Evolutionary conservation across 2,329 filamentous ascomycete genomes (phyloP).

Genomic region (Cordyceps farinosa): DNA sequence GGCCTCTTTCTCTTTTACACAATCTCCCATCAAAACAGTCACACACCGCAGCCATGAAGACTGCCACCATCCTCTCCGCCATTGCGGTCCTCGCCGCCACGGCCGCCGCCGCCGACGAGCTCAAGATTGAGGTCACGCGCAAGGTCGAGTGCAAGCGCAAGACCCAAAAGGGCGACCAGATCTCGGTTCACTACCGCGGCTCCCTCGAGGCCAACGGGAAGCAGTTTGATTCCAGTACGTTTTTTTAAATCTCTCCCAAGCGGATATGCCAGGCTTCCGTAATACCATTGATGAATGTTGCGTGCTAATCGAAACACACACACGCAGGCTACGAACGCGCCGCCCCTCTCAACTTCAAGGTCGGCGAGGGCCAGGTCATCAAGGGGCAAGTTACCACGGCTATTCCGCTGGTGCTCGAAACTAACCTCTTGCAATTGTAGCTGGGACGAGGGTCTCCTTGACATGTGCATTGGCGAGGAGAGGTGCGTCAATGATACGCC

Average conservation of each 20-base stretch:
- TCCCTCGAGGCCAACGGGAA: slow-evolving; percentile 69
- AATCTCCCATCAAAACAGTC: too few species aligned
- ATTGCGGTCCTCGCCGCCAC: slow-evolving; percentile 50
- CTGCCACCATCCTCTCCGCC: slow-evolving; percentile 45
- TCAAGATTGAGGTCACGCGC: slow-evolving; percentile 74
- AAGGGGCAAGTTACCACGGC: slow-evolving; percentile 60
- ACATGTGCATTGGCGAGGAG: slow-evolving; percentile 96
- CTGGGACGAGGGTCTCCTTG: slow-evolving; percentile 86
- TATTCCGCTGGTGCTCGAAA: too few species aligned
- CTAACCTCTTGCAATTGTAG: slow-evolving; percentile 35
- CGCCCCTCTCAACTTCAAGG: slow-evolving; percentile 70
- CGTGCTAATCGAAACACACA: not conserved
- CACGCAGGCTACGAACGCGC: slow-evolving; percentile 67
- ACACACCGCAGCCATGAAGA: slow-evolving; percentile 41
- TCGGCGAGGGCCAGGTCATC: slow-evolving; percentile 83
- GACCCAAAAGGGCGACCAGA: slow-evolving; percentile 69
- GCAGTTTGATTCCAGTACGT: slow-evolving; percentile 74
- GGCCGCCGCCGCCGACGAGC: slow-evolving; percentile 53
- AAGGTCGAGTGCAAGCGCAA: slow-evolving; percentile 76
- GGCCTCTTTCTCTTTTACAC: too few species aligned
- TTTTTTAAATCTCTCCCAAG: not conserved
- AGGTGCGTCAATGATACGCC: slow-evolving; percentile 39
- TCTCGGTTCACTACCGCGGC: slow-evolving; percentile 86
- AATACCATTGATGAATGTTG: not conserved
- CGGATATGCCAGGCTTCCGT: not conserved